Base-by-base conservation (phyloP, 2,329 filamentous ascomycete genomes). In the Colletotrichum tropicicola region DNA sequence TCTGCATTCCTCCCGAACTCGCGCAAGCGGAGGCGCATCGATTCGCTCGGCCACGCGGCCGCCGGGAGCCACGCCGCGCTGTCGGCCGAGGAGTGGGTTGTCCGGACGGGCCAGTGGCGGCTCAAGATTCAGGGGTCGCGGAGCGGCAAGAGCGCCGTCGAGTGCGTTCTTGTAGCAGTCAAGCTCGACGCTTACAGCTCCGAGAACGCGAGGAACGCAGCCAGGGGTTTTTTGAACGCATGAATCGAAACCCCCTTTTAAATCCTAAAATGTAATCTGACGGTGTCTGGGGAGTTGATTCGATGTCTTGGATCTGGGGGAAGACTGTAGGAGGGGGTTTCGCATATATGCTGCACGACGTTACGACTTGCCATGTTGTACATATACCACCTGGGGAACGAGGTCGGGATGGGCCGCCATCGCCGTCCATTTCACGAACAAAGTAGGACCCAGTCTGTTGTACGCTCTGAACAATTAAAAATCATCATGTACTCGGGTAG, bases 81-180 rank as follows among this genome's bases (percentile, higher is more conserved):
- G n/a, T 71, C 70, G 10, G 70, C 75, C 23, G 79, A 82, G 28
- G 78, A 83, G 65, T 93, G 91, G 91, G 81, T 88, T 37, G 82
- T 94, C 19, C 83, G 81, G 62, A 90, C 82, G 15, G 91, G 90
- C 1, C 91, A 92, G 75, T 94, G 91, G 91, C 83, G 91, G 63
- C 73, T 94, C 69, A 83, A 87, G 43, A 87, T 97, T 27, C 89
- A 91, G 72, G 76, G 76, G 13, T 74, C 78, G 3, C 78, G 71
- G 61, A 81, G 78, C 52, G 83, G 84, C 51, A 87, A 84, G 71
- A 81, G 80, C 37, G 81, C 82, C 2, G 83, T 90, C 59, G 91
- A 95, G 77, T 91, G 92, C 63, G 84, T 93, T 21, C 83, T 97
- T 52, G 83, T 91, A 15, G 92, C 89, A 1, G 91, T 94, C 32